These are phyloP conservation scores for Capsella rubella DNA, from an alignment of 441 rosid species.

Conservation along the genomic window DNA sequence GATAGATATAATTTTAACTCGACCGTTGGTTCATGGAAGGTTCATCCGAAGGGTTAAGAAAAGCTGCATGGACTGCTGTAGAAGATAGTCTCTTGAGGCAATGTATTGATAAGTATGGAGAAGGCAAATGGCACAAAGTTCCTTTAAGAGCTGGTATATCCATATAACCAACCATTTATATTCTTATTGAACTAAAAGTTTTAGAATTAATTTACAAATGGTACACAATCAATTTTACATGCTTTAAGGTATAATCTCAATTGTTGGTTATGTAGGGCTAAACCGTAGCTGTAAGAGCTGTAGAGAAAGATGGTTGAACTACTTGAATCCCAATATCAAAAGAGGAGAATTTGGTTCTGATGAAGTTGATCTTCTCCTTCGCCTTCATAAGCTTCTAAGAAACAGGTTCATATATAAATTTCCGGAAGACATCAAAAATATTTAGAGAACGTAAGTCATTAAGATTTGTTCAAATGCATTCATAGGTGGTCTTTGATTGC, in stretches of 20 bases:
- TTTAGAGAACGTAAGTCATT: no score
- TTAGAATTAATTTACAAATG: no score
- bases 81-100: constrained; percentile 52
- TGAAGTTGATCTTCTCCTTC: constrained; percentile 55
- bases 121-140: constrained; percentile 62
- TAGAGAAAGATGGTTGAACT: constrained; percentile 59
- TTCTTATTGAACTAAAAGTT: no score
- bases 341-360: constrained; percentile 47
- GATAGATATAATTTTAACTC: neutral
- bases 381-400: constrained; percentile 57
- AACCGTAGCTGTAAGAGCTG: constrained; percentile 61
- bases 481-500: constrained; percentile 60
- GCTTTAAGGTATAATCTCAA: no score
- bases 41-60: constrained; percentile 30
- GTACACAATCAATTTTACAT: no score
- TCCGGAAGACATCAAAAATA: no score
- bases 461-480: neutral
- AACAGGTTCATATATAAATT: constrained; percentile 41
- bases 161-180: no score
- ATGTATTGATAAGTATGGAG: constrained; percentile 52
- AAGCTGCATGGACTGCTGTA: constrained; percentile 52
- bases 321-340: constrained; percentile 52
- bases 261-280: constrained; percentile 43
- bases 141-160: constrained; percentile 52
- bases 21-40: constrained; percentile 32